These are phyloP conservation scores for Epichloe festucae DNA, from an alignment of 2,329 filamentous ascomycete genomes.

Conservation along the genomic window DNA sequence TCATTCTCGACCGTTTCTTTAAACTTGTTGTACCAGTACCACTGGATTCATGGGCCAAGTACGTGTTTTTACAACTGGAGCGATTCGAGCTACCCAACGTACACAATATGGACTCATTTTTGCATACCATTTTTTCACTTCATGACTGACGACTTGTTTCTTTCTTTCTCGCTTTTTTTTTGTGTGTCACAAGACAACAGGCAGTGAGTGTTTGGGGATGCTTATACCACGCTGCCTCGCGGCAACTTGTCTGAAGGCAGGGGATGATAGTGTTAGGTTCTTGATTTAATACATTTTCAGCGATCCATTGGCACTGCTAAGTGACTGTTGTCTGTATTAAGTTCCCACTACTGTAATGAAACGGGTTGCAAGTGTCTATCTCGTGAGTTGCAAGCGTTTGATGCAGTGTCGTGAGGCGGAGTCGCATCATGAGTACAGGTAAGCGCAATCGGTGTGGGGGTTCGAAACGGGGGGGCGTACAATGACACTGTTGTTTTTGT, in stretches of 20 bases:
- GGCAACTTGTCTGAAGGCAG: slow-evolving; percentile 25
- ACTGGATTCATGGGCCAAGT: not conserved
- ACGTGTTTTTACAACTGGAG: not conserved
- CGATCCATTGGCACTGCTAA: not conserved
- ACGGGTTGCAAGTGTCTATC: no score
- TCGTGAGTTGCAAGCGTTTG: no score
- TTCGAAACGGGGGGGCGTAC: no score
- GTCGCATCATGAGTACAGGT: no score
- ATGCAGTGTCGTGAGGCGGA: no score
- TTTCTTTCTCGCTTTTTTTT: not conserved
- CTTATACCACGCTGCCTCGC: slow-evolving; percentile 35
- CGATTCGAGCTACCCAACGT: not conserved
- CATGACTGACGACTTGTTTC: slow-evolving; percentile 8
- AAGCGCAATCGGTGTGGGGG: not conserved
- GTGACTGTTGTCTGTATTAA: not conserved
- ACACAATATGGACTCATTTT: not conserved
- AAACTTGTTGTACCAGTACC: not conserved
- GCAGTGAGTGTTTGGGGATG: not conserved
- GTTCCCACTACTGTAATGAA: no score
- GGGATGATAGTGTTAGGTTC: slow-evolving; percentile 4
- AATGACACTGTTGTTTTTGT: not conserved
- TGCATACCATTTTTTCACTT: slow-evolving; percentile 6
- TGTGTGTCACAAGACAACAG: not conserved
- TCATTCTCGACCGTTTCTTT: not conserved
- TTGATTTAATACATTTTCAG: slow-evolving; percentile 6